Percentiles rank a stretch among this genome's conserved stretches.
Conservation (phyloP, 2,329 filamentous ascomycete genomes). For the Proliferodiscus dingleyae region DNA sequence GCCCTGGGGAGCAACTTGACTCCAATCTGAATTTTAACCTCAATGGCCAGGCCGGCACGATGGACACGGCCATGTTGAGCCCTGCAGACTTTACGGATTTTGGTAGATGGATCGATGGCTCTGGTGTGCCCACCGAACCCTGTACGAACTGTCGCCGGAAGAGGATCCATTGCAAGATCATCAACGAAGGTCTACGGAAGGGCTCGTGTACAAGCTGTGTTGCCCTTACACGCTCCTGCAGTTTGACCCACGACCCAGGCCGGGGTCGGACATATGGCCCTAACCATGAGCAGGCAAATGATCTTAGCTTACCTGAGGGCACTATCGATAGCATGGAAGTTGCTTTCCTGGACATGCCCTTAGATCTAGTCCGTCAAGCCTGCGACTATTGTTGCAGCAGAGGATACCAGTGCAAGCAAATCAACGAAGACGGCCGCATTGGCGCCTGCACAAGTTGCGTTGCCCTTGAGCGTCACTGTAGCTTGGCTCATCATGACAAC, state of each 20-base stretch:
- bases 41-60: constrained; percentile 29
- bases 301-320: constrained; percentile 6
- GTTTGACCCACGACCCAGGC: constrained; percentile 40
- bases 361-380: constrained; percentile 2
- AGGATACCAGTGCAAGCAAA: constrained; percentile 19
- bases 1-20: constrained; percentile 34
- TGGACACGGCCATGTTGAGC: constrained; percentile 32
- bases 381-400: constrained; percentile 21
- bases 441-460: constrained; percentile 22
- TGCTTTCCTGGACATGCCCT: not conserved
- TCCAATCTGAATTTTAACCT: too few relatives aligned
- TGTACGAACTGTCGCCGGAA: constrained; percentile 49
- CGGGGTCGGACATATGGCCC: not conserved
- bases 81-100: constrained; percentile 40
- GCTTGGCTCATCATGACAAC: constrained; percentile 5
- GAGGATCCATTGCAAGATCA: constrained; percentile 55
- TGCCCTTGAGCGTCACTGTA: constrained; percentile 17
- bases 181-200: constrained; percentile 54
- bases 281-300: not conserved
- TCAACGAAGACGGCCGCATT: constrained; percentile 9
- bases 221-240: constrained; percentile 53
- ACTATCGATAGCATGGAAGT: constrained; percentile 4
- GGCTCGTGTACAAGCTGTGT: constrained; percentile 60
- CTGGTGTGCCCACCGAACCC: constrained; percentile 32
- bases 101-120: constrained; percentile 30